These are phyloP conservation scores for Viola pubescens DNA, from an alignment of 441 rosid genomes.

Conservation along the genomic window DNA sequence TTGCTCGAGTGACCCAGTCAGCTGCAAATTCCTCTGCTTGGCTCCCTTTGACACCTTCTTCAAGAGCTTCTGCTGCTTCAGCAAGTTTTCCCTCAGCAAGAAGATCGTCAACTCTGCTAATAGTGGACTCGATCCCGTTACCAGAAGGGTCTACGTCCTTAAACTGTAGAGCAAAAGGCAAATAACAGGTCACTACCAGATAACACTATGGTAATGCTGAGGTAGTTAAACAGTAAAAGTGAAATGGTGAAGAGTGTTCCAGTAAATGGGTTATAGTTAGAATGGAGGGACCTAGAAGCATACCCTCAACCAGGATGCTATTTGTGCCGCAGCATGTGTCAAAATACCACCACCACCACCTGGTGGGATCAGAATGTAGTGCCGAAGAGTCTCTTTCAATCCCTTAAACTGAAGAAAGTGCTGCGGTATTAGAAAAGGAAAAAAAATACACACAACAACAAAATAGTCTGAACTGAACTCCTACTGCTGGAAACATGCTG, in stretches of 20 bases:
- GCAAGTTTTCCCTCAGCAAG: conserved; percentile 78
- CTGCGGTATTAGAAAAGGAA: not conserved
- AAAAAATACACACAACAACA: not conserved
- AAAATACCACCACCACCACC: conserved; percentile 91
- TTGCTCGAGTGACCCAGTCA: conserved; percentile 66
- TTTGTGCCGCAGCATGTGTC: conserved; percentile 69
- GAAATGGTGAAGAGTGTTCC: not conserved
- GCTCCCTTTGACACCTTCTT: conserved; percentile 82
- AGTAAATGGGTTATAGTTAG: not conserved
- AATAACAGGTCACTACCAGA: not conserved
- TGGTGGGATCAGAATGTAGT: conserved; percentile 81
- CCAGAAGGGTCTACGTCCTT: conserved; percentile 57
- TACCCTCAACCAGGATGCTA: conserved; percentile 92
- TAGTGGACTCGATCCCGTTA: conserved; percentile 67
- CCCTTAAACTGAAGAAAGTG: conserved; percentile 53
- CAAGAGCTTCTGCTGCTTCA: conserved; percentile 81
- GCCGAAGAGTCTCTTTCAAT: conserved; percentile 74
- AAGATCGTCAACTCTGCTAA: conserved; percentile 60
- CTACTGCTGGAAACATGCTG: not conserved
- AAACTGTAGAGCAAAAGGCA: conserved; percentile 33
- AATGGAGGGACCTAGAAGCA: not conserved
- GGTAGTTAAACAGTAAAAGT: not conserved
- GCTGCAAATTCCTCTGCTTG: conserved; percentile 60
- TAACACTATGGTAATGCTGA: not conserved
- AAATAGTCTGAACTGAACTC: not conserved